Percentiles rank a stretch among this genome's conserved stretches.
Conservation (phyloP, 2,329 filamentous ascomycete species). For the Laburnicola sp. region DNA sequence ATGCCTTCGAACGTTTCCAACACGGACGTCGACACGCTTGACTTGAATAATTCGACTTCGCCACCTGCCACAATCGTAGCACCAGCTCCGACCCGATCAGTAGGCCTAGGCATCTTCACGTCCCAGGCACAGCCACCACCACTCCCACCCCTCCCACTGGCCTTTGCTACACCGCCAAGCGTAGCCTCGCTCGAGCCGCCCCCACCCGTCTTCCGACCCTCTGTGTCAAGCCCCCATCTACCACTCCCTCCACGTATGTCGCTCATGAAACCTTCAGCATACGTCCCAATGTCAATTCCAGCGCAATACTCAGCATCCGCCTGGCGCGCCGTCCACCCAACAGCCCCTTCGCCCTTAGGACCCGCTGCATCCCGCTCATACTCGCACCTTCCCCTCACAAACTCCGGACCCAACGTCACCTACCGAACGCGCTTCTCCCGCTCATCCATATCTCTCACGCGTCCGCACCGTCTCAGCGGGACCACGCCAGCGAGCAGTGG, state of each 20-base stretch:
- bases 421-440: constrained; percentile 28
- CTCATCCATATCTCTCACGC: constrained; percentile 36
- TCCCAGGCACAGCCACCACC: constrained; percentile 35
- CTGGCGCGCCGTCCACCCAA: constrained; percentile 39
- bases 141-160: constrained; percentile 29
- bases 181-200: constrained; percentile 19
- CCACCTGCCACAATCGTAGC: constrained; percentile 24
- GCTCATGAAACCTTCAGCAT: constrained; percentile 18
- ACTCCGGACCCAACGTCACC: constrained; percentile 16
- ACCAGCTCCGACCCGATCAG: constrained; percentile 23
- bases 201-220: constrained; percentile 20
- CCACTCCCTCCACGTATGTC: constrained; percentile 26
- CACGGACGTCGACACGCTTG: constrained; percentile 32
- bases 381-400: constrained; percentile 19
- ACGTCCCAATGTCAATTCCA: constrained; percentile 29
- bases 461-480: constrained; percentile 34
- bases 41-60: constrained; percentile 23
- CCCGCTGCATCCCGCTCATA: constrained; percentile 25
- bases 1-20: constrained; percentile 24
- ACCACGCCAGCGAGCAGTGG: constrained; percentile 22
- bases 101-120: constrained; percentile 32
- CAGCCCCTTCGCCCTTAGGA: constrained; percentile 19
- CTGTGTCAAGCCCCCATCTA: constrained; percentile 15
- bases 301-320: constrained; percentile 37
- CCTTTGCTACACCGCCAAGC: constrained; percentile 20